Percentiles rank a stretch among this genome's conserved stretches.
These are phyloP conservation scores for Hemerocallis citrina DNA, from an alignment of 106 monocot species.

Conservation along the genomic window DNA sequence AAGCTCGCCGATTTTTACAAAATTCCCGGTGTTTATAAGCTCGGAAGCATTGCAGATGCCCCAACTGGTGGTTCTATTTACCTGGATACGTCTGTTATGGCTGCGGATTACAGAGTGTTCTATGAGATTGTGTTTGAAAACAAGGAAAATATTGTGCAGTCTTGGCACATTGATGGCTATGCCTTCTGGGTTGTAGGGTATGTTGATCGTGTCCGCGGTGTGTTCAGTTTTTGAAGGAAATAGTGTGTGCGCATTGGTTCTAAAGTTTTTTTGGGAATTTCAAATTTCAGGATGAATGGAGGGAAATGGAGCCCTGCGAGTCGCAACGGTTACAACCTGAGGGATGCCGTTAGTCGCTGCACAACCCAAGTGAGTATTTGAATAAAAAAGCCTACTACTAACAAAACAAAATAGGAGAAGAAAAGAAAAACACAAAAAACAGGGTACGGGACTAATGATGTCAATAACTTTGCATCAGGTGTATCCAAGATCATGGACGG, in stretches of 20 bases:
- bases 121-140: constrained; percentile 80
- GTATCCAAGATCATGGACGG: constrained; percentile 57
- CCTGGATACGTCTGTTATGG: constrained; percentile 71
- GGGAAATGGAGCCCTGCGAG: too few species aligned
- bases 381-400: too few species aligned
- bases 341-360: constrained; percentile 56
- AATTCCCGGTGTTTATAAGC: constrained; percentile 56
- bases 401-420: too few species aligned
- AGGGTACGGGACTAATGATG: not conserved
- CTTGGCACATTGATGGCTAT: constrained; percentile 74
- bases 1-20: constrained; percentile 74
- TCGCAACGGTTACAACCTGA: constrained; percentile 54
- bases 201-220: not conserved
- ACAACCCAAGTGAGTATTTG: constrained; percentile 31
- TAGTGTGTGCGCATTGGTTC: not conserved
- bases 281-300: constrained; percentile 42
- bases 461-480: constrained; percentile 19
- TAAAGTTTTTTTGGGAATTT: not conserved
- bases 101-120: constrained; percentile 42
- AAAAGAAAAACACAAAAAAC: too few species aligned
- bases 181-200: constrained; percentile 72
- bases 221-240: too few species aligned
- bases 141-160: constrained; percentile 41
- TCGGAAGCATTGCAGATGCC: constrained; percentile 56
- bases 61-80: constrained; percentile 18